These are phyloP conservation scores for Ploettnerulaceae sp. DNA, from an alignment of 2,329 filamentous ascomycete genomes.

Conservation along the genomic window DNA sequence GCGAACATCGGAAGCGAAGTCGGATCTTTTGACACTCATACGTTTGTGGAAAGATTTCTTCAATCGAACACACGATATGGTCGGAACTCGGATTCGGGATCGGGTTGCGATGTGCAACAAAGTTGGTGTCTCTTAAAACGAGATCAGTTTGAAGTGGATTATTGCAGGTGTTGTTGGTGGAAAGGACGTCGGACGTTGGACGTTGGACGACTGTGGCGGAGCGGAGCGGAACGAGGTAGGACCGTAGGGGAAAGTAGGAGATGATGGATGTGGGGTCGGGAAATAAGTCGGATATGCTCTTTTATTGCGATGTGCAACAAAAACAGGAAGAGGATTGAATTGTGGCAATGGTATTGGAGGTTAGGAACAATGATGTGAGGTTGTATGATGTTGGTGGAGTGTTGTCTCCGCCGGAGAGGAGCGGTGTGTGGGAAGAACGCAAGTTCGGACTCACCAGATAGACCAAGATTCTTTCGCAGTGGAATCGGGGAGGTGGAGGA, in stretches of 20 bases:
- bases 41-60: neutral
- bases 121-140: neutral
- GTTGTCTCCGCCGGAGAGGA: no score
- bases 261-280: neutral
- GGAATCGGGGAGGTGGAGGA: no score
- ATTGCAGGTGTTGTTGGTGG: neutral
- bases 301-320: slow-evolving; percentile 15
- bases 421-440: no score
- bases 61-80: neutral
- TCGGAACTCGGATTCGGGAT: neutral
- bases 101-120: neutral
- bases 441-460: no score
- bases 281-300: slow-evolving; percentile 12
- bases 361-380: neutral
- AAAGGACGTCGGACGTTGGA: neutral
- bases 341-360: neutral
- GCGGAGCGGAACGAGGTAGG: neutral
- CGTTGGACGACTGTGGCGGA: neutral
- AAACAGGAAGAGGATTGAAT: neutral
- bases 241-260: neutral
- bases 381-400: neutral
- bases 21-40: neutral
- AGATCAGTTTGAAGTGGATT: neutral
- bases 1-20: no score
- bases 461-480: no score